Evolutionary conservation across 2,329 filamentous ascomycete species (phyloP).

Genomic region (Ophiosphaerella herpotricha): DNA sequence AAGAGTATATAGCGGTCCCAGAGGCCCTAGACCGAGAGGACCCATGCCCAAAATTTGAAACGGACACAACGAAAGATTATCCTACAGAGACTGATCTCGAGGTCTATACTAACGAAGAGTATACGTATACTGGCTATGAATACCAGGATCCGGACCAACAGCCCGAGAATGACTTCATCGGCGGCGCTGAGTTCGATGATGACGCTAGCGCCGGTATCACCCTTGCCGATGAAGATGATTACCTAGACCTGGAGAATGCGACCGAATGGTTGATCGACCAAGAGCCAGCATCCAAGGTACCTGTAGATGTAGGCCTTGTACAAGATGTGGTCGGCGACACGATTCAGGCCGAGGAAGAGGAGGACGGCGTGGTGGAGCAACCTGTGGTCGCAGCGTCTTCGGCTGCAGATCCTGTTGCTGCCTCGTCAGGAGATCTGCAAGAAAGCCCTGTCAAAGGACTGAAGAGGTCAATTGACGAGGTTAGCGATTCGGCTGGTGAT

Average conservation of each 20-base stretch:
- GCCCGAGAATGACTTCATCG: conserved; percentile 15
- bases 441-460: conserved; percentile 35
- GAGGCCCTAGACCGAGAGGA: conserved; percentile 12
- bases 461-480: conserved; percentile 42
- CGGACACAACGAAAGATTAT: conserved; percentile 16
- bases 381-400: conserved; percentile 30
- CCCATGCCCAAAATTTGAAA: conserved; percentile 16
- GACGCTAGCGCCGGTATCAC: conserved; percentile 11
- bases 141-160: conserved; percentile 22
- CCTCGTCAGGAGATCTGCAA: conserved; percentile 28
- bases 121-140: conserved; percentile 22
- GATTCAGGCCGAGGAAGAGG: conserved; percentile 21
- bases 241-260: conserved; percentile 25
- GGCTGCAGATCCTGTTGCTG: conserved; percentile 31
- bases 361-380: conserved; percentile 30
- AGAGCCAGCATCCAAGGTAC: conserved; percentile 9
- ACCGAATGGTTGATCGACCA: conserved; percentile 24
- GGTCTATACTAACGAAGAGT: conserved; percentile 32
- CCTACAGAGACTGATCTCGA: conserved; percentile 15
- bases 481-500: conserved; percentile 32
- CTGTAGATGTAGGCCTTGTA: conserved; percentile 10
- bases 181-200: conserved; percentile 11
- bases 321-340: conserved; percentile 13
- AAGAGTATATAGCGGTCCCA: conserved; percentile 16
- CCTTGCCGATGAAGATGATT: conserved; percentile 16